Conservation (phyloP, 176 grass and related monocot species). For the Musa acuminata region DNA sequence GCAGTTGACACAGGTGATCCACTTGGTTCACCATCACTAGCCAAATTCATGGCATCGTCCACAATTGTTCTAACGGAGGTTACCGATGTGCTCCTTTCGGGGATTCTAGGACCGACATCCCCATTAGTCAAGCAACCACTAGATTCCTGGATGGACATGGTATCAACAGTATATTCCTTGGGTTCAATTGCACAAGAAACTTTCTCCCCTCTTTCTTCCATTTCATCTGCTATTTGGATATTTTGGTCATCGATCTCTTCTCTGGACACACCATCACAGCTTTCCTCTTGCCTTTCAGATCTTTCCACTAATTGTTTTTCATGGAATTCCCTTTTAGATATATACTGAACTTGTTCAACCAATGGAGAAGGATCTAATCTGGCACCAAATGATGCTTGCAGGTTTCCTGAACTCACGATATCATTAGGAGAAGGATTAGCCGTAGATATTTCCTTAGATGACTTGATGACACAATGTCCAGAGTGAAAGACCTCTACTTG, state of each 20-base stretch:
- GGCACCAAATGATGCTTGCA: neutral
- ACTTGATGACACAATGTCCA: constrained; percentile 20
- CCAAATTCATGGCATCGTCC: constrained; percentile 41
- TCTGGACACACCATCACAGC: neutral
- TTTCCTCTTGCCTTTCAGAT: neutral
- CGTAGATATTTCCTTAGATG: neutral
- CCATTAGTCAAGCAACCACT: constrained; percentile 8
- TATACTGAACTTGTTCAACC: neutral
- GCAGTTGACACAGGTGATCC: constrained; percentile 53
- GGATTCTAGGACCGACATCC: neutral
- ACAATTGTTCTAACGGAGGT: constrained; percentile 42
- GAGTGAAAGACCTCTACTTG: constrained; percentile 30
- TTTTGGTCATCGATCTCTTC: neutral
- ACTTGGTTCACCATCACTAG: constrained; percentile 29
- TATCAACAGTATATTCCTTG: neutral
- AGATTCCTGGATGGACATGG: neutral
- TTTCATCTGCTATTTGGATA: neutral
- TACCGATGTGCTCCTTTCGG: neutral
- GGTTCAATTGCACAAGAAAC: neutral
- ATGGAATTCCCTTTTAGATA: neutral
- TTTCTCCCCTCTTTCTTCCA: neutral
- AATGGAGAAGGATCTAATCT: neutral
- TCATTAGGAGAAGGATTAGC: constrained; percentile 11
- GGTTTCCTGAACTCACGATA: constrained; percentile 29
- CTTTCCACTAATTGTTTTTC: neutral